Evolutionary conservation across 768 basidiomycete species (phyloP).

Genomic region (Boletus rubroflammeus): DNA sequence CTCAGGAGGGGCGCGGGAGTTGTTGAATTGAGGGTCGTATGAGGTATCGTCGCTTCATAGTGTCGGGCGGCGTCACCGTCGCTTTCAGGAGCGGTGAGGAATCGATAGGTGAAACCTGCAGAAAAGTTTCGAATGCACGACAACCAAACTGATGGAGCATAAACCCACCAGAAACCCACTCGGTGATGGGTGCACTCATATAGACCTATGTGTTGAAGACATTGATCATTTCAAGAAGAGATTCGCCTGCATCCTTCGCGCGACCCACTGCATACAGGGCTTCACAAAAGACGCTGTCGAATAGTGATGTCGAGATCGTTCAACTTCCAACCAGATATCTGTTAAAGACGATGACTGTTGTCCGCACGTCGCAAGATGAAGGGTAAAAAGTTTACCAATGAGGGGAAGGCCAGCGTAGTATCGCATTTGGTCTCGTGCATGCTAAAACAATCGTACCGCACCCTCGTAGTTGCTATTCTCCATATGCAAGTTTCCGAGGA

Average conservation of each 20-base stretch:
- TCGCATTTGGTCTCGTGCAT: background rate
- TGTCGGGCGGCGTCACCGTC: background rate
- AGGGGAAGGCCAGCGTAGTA: background rate
- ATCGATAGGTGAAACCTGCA: background rate
- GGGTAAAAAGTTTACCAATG: background rate
- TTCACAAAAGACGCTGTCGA: background rate
- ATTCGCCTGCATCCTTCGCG: background rate
- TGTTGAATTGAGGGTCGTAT: too few relatives aligned
- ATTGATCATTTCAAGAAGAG: too few relatives aligned
- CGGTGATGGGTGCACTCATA: too few relatives aligned
- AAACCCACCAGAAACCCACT: too few relatives aligned
- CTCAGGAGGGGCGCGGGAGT: background rate
- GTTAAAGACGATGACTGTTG: background rate
- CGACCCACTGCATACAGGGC: background rate
- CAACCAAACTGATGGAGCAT: too few relatives aligned
- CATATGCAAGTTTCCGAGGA: background rate
- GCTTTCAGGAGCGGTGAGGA: background rate
- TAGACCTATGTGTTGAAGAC: too few relatives aligned
- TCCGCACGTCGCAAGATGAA: too few relatives aligned
- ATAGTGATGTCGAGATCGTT: background rate
- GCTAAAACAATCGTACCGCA: background rate
- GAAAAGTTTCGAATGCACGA: background rate
- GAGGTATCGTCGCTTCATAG: background rate
- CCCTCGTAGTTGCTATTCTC: background rate
- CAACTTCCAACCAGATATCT: background rate